These are phyloP conservation scores for Taiozyma sp. DNA, from an alignment of 1,139 yeast species.

Conservation along the genomic window DNA sequence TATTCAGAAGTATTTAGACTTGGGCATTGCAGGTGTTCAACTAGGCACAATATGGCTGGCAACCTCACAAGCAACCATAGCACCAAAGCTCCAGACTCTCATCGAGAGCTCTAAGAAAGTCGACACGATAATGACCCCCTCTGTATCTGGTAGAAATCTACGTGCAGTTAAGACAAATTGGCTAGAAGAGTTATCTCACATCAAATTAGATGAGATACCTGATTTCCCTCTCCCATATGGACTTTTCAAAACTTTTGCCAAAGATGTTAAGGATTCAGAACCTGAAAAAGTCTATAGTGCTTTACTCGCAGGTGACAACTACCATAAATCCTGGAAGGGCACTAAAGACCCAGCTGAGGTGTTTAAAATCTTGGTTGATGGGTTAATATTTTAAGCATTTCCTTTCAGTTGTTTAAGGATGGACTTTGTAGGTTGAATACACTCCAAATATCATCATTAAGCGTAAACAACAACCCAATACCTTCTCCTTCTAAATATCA, in stretches of 20 bases:
- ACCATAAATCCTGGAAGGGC: constrained; percentile 8
- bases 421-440: no score
- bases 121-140: constrained; percentile 16
- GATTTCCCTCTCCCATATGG: constrained; percentile 22
- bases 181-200: constrained; percentile 5
- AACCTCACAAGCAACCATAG: constrained; percentile 18
- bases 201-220: constrained; percentile 10
- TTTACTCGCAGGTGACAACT: constrained; percentile 13
- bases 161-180: constrained; percentile 18
- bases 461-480: no score
- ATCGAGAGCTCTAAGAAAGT: constrained; percentile 4
- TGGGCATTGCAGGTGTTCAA: constrained; percentile 43
- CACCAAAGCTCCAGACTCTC: constrained; percentile 2
- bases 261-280: constrained; percentile 3
- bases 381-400: not conserved
- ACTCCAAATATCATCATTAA: no score
- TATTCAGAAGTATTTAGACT: constrained; percentile 26
- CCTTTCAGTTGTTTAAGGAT: no score
- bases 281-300: constrained; percentile 4
- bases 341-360: constrained; percentile 9
- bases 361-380: constrained; percentile 4
- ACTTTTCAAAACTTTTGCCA: constrained; percentile 12
- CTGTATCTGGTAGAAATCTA: constrained; percentile 21
- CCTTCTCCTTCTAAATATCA: no score
- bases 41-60: constrained; percentile 41